Evolutionary conservation across 2,329 filamentous ascomycete species (phyloP), one percentile per base, ranked within the genome.

Genomic region (Orbilia javanica): DNA sequence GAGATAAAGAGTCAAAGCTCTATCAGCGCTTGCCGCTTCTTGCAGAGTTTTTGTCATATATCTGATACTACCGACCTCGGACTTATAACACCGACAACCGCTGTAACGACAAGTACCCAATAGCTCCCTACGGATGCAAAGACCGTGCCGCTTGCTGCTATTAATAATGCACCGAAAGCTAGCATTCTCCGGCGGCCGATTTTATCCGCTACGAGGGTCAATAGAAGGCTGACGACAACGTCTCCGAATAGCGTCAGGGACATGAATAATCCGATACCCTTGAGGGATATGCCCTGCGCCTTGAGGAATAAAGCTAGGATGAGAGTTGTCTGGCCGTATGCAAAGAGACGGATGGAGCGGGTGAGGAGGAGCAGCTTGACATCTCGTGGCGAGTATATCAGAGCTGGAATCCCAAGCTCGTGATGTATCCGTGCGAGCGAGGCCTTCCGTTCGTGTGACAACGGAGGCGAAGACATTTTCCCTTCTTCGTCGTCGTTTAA

Each of bases 211-310:
- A 90, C 85, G 4, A 89, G 81, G 0, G 89, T 89, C 55, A 91
- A 85, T 22, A 88, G 42, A 72, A 90, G 87, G 81, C 89, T 90
- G 78, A 91, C 87, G 48, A 85, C 81, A 3, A 88, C 86, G 82
- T 91, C 90, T 27, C 89, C 90, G 13, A 86, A 84, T 15, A 91
- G 83, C 0, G 90, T 91, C 79, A 90, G 82, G 0, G 89, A 90
- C 89, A 91, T 91, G 83, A 91, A 91, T 0, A 90, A 83, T 1
- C 89, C 90, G 75, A 89, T 88, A 34, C 84, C 84, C 0, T 86
- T 84, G 73, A 89, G 85, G 0, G 87, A 86, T 48, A 88, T 85
- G 7, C 83, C 85, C 0, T 90, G 84, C 1, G 84, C 85, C 13
- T 85, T 84, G 6, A 91, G 85, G 79, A 88, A 90, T 22, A 87